Evolutionary conservation across 495 filamentous ascomycete genomes (phyloP), one percentile per base, ranked within the genome.

Genomic region (Thozetella sp.): DNA sequence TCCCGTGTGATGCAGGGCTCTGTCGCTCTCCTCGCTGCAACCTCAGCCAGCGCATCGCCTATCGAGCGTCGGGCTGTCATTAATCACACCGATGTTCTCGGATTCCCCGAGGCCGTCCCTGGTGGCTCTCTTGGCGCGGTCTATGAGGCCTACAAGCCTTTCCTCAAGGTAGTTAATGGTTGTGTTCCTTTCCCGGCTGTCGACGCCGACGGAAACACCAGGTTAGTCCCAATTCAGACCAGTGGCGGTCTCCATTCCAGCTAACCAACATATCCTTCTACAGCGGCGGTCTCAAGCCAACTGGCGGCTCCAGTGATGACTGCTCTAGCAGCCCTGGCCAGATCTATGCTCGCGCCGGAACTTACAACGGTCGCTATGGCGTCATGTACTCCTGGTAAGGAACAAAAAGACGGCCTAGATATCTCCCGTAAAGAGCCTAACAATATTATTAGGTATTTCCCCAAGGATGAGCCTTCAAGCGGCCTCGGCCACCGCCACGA

Each of bases 401-500:
- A n/a, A n/a, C n/a, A n/a, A n/a, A n/a, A n/a, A n/a, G n/a, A n/a
- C n/a, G n/a, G n/a, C n/a, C n/a, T n/a, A n/a, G n/a, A n/a, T n/a
- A n/a, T n/a, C n/a, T n/a, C n/a, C n/a, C n/a, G n/a, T n/a, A n/a
- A n/a, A n/a, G n/a, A n/a, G n/a, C n/a, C n/a, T n/a, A n/a, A n/a
- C n/a, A n/a, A n/a, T n/a, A n/a, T n/a, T n/a, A n/a, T n/a, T n/a
- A n/a, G n/a, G n/a, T 63, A 67, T 53, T 54, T 72, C 46, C 64
- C 64, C 22, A 68, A 68, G 48, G 66, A 68, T 50, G 63, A 68
- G 48, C 66, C 66, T 19, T 66, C 63, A 3, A 51, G 40, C 37
- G 63, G 66, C 13, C 57, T 68, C 27, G 63, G 66, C 19, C 66
- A 68, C 30, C 54, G 66, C 26, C 66, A 68, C 51, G 63, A 68